Conservation (phyloP, 169 alveolate genomes). For the Theileria annulata region DNA sequence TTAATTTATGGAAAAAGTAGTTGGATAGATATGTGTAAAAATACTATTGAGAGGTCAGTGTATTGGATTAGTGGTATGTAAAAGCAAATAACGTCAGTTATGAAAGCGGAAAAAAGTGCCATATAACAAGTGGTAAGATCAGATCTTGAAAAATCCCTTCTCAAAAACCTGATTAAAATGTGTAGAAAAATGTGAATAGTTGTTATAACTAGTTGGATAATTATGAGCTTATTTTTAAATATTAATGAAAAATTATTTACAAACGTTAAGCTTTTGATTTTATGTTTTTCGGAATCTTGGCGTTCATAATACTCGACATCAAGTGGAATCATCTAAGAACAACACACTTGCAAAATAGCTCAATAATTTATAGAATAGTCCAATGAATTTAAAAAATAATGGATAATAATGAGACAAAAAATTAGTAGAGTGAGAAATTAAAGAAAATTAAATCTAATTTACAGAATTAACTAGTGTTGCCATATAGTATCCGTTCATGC, state of each 20-base stretch:
- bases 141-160: conserved; percentile 12
- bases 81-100: conserved; percentile 24
- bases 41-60: conserved; percentile 42
- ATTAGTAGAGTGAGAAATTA: too few species aligned
- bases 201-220: neutral
- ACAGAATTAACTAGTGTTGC: conserved; percentile 76
- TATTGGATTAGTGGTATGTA: conserved; percentile 32
- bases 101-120: conserved; percentile 31
- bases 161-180: neutral
- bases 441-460: too few species aligned
- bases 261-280: conserved; percentile 1
- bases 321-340: conserved; percentile 10
- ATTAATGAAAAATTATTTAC: neutral
- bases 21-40: neutral
- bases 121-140: conserved; percentile 24
- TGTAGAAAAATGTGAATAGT: neutral
- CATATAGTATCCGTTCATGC: conserved; percentile 93
- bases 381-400: too few species aligned
- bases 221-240: neutral
- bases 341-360: neutral
- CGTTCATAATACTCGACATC: neutral
- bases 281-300: neutral
- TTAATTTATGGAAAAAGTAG: neutral
- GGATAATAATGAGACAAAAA: too few species aligned
- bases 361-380: too few species aligned